phyloP scores from a whole-genome alignment of 2,329 filamentous ascomycete species.

The Neonectria sp. region DNA sequence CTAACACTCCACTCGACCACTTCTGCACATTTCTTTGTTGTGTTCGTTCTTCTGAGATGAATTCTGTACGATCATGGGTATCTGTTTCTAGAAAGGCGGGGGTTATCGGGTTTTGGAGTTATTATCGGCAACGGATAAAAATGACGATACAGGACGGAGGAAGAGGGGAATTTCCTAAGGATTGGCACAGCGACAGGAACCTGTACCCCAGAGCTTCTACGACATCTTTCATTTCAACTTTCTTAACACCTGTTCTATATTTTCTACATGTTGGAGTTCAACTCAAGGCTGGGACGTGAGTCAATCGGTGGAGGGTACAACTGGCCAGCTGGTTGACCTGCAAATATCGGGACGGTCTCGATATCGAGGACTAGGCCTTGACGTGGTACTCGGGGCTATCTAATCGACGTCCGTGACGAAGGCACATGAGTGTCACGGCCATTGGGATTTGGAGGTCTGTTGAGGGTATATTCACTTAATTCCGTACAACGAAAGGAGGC shows the following conservation, averaged over 20 bases:
- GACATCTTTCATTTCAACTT: slow-evolving; percentile 33
- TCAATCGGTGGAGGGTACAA: not conserved
- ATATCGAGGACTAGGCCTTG: not conserved
- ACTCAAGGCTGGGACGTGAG: slow-evolving; percentile 1
- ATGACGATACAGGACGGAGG: slow-evolving; percentile 43
- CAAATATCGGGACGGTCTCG: slow-evolving; percentile 1
- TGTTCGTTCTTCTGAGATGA: slow-evolving; percentile 37
- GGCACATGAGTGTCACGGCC: slow-evolving; percentile 17
- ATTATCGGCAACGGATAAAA: slow-evolving; percentile 42
- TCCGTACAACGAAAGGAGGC: slow-evolving; percentile 30
- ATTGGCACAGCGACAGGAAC: slow-evolving; percentile 32
- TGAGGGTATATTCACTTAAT: slow-evolving; percentile 34
- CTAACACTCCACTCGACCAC: slow-evolving; percentile 33
- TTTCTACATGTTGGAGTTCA: slow-evolving; percentile 7
- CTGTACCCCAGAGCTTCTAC: slow-evolving; percentile 38
- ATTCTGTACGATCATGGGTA: slow-evolving; percentile 48
- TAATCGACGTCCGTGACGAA: slow-evolving; percentile 24
- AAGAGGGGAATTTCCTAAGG: slow-evolving; percentile 28
- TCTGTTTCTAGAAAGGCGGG: slow-evolving; percentile 44
- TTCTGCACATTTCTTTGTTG: slow-evolving; percentile 27
- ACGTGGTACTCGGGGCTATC: slow-evolving; percentile 15
- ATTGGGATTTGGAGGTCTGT: slow-evolving; percentile 22
- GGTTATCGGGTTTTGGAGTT: slow-evolving; percentile 43
- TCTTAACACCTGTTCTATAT: slow-evolving; percentile 31
- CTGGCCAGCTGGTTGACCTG: slow-evolving; percentile 17